phyloP scores from a whole-genome alignment of 257 asterid genomes.

The Solanum chiquidenum region DNA sequence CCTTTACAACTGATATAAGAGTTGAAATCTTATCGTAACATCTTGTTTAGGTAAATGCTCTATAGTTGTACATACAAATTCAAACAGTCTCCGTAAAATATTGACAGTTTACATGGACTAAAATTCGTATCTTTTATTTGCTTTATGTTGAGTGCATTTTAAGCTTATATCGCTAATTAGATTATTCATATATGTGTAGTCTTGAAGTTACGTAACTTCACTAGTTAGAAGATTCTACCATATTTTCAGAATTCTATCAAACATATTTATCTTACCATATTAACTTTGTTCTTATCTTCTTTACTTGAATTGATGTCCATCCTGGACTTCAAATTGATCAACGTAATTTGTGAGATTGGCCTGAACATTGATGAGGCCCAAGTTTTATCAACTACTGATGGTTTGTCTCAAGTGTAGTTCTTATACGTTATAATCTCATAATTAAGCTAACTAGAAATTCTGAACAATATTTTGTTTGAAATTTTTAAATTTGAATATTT shows the following conservation, averaged over 20 bases:
- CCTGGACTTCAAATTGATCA: slow-evolving; percentile 25
- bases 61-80: not conserved
- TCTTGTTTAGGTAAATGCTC: not conserved
- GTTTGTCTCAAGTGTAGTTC: too few relatives aligned
- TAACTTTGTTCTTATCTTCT: not conserved
- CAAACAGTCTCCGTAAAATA: not conserved
- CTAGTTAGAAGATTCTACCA: not conserved
- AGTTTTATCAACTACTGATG: slow-evolving; percentile 30
- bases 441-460: too few relatives aligned
- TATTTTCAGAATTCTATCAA: not conserved
- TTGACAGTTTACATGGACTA: not conserved
- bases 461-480: too few relatives aligned
- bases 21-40: too few relatives aligned
- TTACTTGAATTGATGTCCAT: not conserved
- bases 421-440: too few relatives aligned
- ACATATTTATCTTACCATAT: not conserved
- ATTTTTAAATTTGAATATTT: too few relatives aligned
- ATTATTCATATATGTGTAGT: not conserved
- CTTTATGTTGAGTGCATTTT: not conserved
- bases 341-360: slow-evolving; percentile 35
- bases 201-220: not conserved
- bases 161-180: not conserved
- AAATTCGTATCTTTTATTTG: not conserved
- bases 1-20: too few relatives aligned
- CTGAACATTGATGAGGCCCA: slow-evolving; percentile 47